Evolutionary conservation across 495 filamentous ascomycete species (phyloP).

Genomic region (Penicillium parvum): DNA sequence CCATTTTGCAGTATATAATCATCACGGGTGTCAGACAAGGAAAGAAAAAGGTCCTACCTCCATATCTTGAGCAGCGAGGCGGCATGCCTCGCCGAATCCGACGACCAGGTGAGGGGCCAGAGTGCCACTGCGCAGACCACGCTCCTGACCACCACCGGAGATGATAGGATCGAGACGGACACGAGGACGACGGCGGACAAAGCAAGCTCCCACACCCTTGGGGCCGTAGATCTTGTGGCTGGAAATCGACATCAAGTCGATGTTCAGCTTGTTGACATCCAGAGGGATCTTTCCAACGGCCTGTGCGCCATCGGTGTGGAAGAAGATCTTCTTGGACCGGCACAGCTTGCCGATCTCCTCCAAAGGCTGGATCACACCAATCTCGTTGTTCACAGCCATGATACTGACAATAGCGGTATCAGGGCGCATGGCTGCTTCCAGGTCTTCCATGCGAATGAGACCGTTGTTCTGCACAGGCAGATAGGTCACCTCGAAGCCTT

Average conservation of each 20-base stretch:
- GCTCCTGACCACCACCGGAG: conserved; percentile 91
- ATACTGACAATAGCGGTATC: conserved; percentile 91
- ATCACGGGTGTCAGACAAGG: conserved; percentile 16
- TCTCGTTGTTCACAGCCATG: conserved; percentile 99
- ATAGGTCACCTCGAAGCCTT: conserved; percentile 94
- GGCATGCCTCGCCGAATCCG: conserved; percentile 92
- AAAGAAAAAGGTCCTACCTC: conserved; percentile 55
- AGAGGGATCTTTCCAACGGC: conserved; percentile 96
- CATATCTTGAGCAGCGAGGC: conserved; percentile 85
- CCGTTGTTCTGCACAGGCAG: conserved; percentile 84
- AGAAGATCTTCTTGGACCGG: conserved; percentile 88
- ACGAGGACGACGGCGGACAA: conserved; percentile 82
- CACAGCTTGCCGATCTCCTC: conserved; percentile 92
- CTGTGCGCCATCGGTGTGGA: conserved; percentile 97
- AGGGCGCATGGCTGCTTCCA: conserved; percentile 87
- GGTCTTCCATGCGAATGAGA: conserved; percentile 73
- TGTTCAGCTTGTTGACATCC: conserved; percentile 93
- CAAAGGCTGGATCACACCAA: conserved; percentile 93
- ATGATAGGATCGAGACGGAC: conserved; percentile 96
- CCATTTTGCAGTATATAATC: conserved; percentile 61
- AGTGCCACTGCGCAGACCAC: conserved; percentile 90
- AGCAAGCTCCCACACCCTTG: conserved; percentile 95
- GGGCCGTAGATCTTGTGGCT: conserved; percentile 98
- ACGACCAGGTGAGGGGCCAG: conserved; percentile 84
- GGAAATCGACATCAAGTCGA: conserved; percentile 98